Conservation (phyloP, 1,284 basidiomycete species). For the Microbotryum saponariae region DNA sequence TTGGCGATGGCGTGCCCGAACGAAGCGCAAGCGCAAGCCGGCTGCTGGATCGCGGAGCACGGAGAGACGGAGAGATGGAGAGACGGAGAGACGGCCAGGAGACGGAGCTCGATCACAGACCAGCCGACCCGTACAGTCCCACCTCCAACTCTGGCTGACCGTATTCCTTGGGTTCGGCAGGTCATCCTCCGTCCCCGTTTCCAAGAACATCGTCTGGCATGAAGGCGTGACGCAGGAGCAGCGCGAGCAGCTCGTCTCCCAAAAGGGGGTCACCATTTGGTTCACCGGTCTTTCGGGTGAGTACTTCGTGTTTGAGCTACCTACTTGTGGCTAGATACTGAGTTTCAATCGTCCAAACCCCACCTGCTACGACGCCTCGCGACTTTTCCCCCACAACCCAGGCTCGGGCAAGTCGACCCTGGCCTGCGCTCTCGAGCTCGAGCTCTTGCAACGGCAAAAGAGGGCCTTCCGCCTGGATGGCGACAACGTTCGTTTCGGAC, state of each 20-base stretch:
- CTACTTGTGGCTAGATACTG: no score
- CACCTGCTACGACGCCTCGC: background rate
- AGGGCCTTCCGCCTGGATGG: conserved; percentile 91
- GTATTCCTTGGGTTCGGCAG: no score
- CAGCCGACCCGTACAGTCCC: no score
- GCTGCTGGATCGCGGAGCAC: no score
- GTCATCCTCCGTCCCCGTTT: conserved; percentile 15
- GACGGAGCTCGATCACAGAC: no score
- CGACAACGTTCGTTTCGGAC: conserved; percentile 91
- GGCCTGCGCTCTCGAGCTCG: conserved; percentile 92
- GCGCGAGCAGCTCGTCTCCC: conserved; percentile 59
- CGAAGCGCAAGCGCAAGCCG: no score
- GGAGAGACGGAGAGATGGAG: no score
- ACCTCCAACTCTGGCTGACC: no score
- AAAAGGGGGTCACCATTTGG: conserved; percentile 86
- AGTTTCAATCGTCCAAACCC: background rate
- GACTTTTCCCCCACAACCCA: background rate
- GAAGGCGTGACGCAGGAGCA: conserved; percentile 47
- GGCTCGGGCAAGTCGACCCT: conserved; percentile 71
- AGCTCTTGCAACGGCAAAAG: conserved; percentile 76
- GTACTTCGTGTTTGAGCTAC: background rate
- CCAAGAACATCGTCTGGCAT: conserved; percentile 33
- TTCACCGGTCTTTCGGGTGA: conserved; percentile 86
- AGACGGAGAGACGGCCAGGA: no score
- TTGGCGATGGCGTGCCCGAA: no score